phyloP scores from a whole-genome alignment of 768 basidiomycete genomes.

The Jaapia argillacea region DNA sequence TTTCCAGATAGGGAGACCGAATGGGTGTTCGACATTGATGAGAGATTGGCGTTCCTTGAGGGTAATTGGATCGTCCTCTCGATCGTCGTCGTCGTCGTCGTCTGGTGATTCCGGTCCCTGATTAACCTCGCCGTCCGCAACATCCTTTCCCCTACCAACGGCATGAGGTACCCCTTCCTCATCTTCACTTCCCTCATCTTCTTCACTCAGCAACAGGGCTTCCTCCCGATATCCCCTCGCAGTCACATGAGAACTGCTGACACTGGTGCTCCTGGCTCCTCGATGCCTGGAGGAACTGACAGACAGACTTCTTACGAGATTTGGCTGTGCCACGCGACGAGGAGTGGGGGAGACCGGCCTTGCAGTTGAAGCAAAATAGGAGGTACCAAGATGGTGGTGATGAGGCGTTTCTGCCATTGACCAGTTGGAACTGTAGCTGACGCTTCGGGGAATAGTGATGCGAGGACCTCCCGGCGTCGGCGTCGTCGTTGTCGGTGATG shows the following conservation, averaged over 20 bases:
- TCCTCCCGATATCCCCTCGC: conserved; percentile 37
- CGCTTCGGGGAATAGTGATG: conserved; percentile 27
- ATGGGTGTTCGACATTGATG: conserved; percentile 98
- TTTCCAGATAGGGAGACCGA: conserved; percentile 99
- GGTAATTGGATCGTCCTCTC: conserved; percentile 81
- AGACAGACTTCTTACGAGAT: conserved; percentile 41
- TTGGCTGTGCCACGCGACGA: conserved; percentile 30
- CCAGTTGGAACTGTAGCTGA: conserved; percentile 51
- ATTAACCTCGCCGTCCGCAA: conserved; percentile 29
- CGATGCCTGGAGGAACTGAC: conserved; percentile 37
- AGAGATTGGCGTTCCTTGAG: conserved; percentile 94
- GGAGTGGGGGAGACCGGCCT: conserved; percentile 36
- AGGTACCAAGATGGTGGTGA: conserved; percentile 62
- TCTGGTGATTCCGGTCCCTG: too few species aligned
- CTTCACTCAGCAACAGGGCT: conserved; percentile 35
- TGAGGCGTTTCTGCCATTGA: conserved; percentile 45
- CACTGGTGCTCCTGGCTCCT: conserved; percentile 47
- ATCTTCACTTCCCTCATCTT: conserved; percentile 34
- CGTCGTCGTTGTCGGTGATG: conserved; percentile 29
- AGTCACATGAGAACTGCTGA: conserved; percentile 45
- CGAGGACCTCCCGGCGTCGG: conserved; percentile 28
- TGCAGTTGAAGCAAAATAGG: conserved; percentile 40
- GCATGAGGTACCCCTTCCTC: conserved; percentile 15
- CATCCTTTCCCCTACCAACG: conserved; percentile 23
- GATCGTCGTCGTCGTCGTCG: conserved; percentile 29